Evolutionary conservation across 495 filamentous ascomycete species (phyloP).

Genomic region (Lichina pygmaea): DNA sequence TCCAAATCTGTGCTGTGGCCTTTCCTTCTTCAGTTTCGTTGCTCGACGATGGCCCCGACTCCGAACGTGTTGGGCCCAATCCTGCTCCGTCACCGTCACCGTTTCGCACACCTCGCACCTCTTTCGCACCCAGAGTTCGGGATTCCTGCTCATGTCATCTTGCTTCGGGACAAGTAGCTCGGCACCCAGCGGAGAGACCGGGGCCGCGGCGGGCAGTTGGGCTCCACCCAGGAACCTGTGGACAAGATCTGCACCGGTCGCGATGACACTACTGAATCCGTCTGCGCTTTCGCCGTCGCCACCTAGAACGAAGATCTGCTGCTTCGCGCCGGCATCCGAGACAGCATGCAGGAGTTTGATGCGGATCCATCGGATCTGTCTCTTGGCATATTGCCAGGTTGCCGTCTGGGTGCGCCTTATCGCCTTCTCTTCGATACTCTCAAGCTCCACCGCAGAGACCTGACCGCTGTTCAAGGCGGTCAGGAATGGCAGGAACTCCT

Average conservation of each 20-base stretch:
- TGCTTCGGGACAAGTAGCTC: conserved; percentile 26
- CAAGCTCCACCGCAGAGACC: conserved; percentile 14
- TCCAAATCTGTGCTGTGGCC: no score
- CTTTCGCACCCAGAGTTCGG: conserved; percentile 21
- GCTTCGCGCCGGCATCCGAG: conserved; percentile 17
- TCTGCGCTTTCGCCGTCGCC: conserved; percentile 25
- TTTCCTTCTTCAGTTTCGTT: neutral
- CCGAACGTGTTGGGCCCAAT: conserved; percentile 52
- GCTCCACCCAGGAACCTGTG: conserved; percentile 26
- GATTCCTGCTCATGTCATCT: conserved; percentile 16
- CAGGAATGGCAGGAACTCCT: conserved; percentile 56
- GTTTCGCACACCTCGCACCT: conserved; percentile 49
- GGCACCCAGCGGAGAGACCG: conserved; percentile 31
- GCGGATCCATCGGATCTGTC: conserved; percentile 67
- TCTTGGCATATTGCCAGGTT: conserved; percentile 65
- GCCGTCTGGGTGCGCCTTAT: conserved; percentile 41
- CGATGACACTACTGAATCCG: conserved; percentile 31
- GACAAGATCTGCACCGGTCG: conserved; percentile 34
- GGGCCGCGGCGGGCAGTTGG: conserved; percentile 28
- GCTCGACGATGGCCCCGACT: conserved; percentile 26
- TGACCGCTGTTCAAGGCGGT: conserved; percentile 17
- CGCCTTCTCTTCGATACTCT: conserved; percentile 15
- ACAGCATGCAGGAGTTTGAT: conserved; percentile 49
- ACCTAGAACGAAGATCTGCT: conserved; percentile 47
- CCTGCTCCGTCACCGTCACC: conserved; percentile 35